A percentile compares a stretch with the other conserved stretches of the same genome.
These are phyloP conservation scores for Trichophyton benhamiae DNA, from an alignment of 2,329 filamentous ascomycete genomes.

Conservation along the genomic window DNA sequence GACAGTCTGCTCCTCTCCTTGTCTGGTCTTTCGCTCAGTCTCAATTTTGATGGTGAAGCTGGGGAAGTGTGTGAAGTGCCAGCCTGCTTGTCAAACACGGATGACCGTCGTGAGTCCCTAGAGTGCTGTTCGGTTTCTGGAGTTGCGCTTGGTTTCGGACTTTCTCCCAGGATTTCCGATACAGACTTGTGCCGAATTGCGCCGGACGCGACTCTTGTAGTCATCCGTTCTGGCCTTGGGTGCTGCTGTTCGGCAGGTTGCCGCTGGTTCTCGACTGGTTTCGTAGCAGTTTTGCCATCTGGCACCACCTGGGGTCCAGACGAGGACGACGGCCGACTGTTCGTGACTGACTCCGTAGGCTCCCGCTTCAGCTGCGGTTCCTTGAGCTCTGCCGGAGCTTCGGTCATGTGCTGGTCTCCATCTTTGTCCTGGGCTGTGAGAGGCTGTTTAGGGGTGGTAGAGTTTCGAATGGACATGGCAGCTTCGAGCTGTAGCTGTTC, in stretches of 20 bases:
- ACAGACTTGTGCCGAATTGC: constrained; percentile 60
- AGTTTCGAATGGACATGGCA: constrained; percentile 34
- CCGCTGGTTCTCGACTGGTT: neutral
- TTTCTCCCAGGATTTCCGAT: constrained; percentile 56
- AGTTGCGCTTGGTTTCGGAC: constrained; percentile 30
- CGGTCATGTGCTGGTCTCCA: neutral
- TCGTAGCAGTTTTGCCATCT: neutral
- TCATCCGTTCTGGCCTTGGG: constrained; percentile 45
- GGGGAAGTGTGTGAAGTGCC: constrained; percentile 24
- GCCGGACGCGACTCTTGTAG: constrained; percentile 57
- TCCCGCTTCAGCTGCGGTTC: neutral
- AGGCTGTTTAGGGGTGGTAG: neutral
- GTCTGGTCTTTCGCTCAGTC: constrained; percentile 35
- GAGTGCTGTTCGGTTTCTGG: constrained; percentile 21
- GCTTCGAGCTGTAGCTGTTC: constrained; percentile 47
- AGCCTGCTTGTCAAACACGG: constrained; percentile 9
- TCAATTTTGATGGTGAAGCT: constrained; percentile 11
- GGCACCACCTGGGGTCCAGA: neutral
- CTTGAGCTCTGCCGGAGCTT: neutral
- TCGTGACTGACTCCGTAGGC: neutral
- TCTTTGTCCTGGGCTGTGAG: neutral
- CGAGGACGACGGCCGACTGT: neutral
- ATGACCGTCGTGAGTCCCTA: constrained; percentile 15
- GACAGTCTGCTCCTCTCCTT: constrained; percentile 53
- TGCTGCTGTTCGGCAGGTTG: constrained; percentile 13